Conservation (phyloP, 1,284 basidiomycete genomes). For the Afroboletus lepidellus region DNA sequence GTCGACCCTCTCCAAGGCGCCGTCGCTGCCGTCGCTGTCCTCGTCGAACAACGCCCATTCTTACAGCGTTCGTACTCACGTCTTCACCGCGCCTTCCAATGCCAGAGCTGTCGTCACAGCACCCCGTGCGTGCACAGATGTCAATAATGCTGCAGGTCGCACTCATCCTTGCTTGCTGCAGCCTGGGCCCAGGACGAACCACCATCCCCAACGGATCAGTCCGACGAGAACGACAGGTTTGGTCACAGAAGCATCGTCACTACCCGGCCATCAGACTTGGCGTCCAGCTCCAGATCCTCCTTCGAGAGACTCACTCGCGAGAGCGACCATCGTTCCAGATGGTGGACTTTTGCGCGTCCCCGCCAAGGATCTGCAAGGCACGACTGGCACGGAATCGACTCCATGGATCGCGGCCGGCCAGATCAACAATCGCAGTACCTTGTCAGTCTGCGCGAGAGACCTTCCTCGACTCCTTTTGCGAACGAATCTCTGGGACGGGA, state of each 20-base stretch:
- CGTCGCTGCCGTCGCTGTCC: slow-evolving; percentile 24
- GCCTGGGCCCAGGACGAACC: slow-evolving; percentile 83
- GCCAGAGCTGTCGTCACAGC: slow-evolving; percentile 60
- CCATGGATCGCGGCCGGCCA: slow-evolving; percentile 23
- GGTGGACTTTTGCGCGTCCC: slow-evolving; percentile 67
- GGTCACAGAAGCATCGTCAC: slow-evolving; percentile 31
- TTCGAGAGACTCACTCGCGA: slow-evolving; percentile 35
- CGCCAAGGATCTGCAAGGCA: slow-evolving; percentile 26
- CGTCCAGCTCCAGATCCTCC: slow-evolving; percentile 50
- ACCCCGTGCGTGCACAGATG: slow-evolving; percentile 54
- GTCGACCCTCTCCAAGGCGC: slow-evolving; percentile 11
- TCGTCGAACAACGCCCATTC: slow-evolving; percentile 19
- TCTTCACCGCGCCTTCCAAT: slow-evolving; percentile 38
- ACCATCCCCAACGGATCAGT: slow-evolving; percentile 61
- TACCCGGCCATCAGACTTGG: slow-evolving; percentile 47
- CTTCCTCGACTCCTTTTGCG: slow-evolving; percentile 47
- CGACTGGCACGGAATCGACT: slow-evolving; percentile 23
- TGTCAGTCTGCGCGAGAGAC: slow-evolving; percentile 18
- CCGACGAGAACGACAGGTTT: slow-evolving; percentile 30
- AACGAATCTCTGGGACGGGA: slow-evolving; percentile 64
- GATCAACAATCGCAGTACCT: slow-evolving; percentile 32
- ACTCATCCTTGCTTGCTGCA: slow-evolving; percentile 31
- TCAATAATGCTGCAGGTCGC: not conserved
- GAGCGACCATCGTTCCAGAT: slow-evolving; percentile 46
- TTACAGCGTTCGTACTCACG: slow-evolving; percentile 35